Evolutionary conservation across 1,139 yeast species (phyloP).

Genomic region (Hyphopichia pseudoburtonii): DNA sequence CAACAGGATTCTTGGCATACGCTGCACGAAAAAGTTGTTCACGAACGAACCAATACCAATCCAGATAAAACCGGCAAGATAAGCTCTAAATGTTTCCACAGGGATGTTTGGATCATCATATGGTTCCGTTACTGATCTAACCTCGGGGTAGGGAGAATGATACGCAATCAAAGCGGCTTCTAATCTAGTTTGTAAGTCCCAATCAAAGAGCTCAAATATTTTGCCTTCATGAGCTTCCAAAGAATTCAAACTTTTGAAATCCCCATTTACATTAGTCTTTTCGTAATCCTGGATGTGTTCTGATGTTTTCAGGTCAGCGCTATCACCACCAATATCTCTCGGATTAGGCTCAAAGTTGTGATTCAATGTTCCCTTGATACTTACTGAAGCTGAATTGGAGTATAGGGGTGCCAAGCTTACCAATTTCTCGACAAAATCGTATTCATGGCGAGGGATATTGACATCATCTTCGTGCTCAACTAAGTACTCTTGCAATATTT

Average conservation of each 20-base stretch:
- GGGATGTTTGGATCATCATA: slow-evolving; percentile 49
- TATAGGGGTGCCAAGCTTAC: slow-evolving; percentile 7
- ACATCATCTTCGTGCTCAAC: slow-evolving; percentile 20
- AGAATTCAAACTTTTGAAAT: too few relatives aligned
- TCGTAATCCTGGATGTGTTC: too few relatives aligned
- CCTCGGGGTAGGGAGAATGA: slow-evolving; percentile 65
- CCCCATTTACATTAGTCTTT: too few relatives aligned
- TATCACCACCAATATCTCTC: slow-evolving; percentile 13
- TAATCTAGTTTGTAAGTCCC: slow-evolving; percentile 31
- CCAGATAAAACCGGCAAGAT: slow-evolving; percentile 53
- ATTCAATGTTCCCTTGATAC: not conserved
- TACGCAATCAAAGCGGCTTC: slow-evolving; percentile 49
- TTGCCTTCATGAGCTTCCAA: too few relatives aligned
- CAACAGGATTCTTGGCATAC: slow-evolving; percentile 12
- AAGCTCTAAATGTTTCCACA: slow-evolving; percentile 57
- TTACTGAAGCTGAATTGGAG: not conserved
- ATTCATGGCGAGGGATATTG: slow-evolving; percentile 17
- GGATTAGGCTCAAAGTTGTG: not conserved
- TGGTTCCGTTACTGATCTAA: slow-evolving; percentile 56
- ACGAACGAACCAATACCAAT: slow-evolving; percentile 22
- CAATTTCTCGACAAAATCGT: slow-evolving; percentile 15
- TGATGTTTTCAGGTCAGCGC: too few relatives aligned
- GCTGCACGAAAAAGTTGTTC: slow-evolving; percentile 10
- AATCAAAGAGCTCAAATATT: slow-evolving; percentile 12
- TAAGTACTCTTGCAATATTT: slow-evolving; percentile 17